A percentile compares a stretch with the other conserved stretches of the same genome.
These are phyloP conservation scores for Friedmanniomyces simplex DNA, from an alignment of 495 filamentous ascomycete species.

Conservation along the genomic window DNA sequence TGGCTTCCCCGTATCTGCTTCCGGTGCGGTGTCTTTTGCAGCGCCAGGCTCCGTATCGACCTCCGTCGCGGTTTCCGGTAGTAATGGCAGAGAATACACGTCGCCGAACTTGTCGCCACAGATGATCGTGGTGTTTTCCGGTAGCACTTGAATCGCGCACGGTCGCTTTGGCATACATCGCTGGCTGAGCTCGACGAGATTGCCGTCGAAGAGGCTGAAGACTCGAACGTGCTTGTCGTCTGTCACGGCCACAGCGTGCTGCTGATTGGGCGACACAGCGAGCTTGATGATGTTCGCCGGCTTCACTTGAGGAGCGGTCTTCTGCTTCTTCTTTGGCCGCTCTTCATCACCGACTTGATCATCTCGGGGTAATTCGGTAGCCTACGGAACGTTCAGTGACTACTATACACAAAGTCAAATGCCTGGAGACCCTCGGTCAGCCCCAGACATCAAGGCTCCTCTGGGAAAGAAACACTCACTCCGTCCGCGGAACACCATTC, in stretches of 20 bases:
- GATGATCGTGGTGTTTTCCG: conserved; percentile 59
- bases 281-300: conserved; percentile 27
- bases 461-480: not conserved
- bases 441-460: not conserved
- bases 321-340: conserved; percentile 15
- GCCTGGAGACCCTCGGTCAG: not conserved
- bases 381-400: not conserved
- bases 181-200: conserved; percentile 56
- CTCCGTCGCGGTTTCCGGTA: conserved; percentile 35
- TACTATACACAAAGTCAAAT: not conserved
- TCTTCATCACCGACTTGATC: not conserved
- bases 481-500: conserved; percentile 4
- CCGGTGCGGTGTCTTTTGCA: conserved; percentile 8
- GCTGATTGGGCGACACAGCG: conserved; percentile 45
- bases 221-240: conserved; percentile 89
- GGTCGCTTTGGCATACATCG: conserved; percentile 87
- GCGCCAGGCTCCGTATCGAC: conserved; percentile 13
- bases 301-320: conserved; percentile 11
- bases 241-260: conserved; percentile 65
- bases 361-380: not conserved
- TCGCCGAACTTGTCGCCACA: conserved; percentile 92
- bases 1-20: conserved; percentile 1
- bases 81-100: conserved; percentile 77
- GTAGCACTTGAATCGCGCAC: conserved; percentile 58
- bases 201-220: conserved; percentile 54